These are phyloP conservation scores for Boletus barrowsii DNA, from an alignment of 768 basidiomycete species.

Conservation along the genomic window DNA sequence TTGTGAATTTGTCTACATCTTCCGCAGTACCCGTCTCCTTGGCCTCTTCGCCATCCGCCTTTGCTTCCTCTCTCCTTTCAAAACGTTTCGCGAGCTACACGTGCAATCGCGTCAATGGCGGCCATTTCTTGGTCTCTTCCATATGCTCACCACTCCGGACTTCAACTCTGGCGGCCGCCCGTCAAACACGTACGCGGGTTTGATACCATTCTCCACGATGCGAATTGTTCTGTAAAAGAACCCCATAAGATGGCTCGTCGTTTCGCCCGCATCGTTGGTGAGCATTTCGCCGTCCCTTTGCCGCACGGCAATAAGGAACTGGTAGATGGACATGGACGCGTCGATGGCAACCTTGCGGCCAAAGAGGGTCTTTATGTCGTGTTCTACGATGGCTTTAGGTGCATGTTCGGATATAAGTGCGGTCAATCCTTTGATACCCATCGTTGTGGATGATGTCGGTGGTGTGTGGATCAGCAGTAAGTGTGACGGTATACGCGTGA, in stretches of 20 bases:
- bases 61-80: conserved; percentile 86
- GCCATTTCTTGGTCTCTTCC: background rate
- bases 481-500: conserved; percentile 18
- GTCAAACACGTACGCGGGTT: conserved; percentile 97
- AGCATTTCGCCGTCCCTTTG: conserved; percentile 96
- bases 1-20: conserved; percentile 85
- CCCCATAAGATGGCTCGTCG: conserved; percentile 98
- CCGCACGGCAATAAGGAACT: conserved; percentile 96
- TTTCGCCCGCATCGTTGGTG: conserved; percentile 96
- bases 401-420: conserved; percentile 87
- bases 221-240: conserved; percentile 97
- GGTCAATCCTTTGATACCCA: conserved; percentile 97
- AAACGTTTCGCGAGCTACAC: conserved; percentile 93
- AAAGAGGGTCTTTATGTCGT: conserved; percentile 96
- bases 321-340: conserved; percentile 96
- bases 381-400: conserved; percentile 80
- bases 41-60: conserved; percentile 92
- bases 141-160: conserved; percentile 81
- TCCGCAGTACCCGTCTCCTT: conserved; percentile 94
- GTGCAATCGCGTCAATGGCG: background rate
- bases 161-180: conserved; percentile 98
- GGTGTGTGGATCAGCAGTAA: background rate
- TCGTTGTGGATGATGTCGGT: conserved; percentile 25
- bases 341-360: conserved; percentile 98
- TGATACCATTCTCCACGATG: conserved; percentile 98